Conservation (phyloP, 2,329 filamentous ascomycete genomes). For the Pseudocercospora eumusae region DNA sequence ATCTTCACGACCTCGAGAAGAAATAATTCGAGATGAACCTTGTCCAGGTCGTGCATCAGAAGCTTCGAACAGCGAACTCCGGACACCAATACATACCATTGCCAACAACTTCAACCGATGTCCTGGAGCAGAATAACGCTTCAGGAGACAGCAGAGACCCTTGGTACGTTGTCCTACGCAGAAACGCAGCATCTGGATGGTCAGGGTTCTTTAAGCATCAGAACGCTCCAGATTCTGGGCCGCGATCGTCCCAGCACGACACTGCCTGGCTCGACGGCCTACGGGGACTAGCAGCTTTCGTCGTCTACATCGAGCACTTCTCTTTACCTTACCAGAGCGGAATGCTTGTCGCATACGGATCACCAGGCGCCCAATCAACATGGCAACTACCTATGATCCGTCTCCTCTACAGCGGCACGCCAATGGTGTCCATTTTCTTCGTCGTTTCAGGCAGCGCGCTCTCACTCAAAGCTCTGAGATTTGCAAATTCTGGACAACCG, state of each 20-base stretch:
- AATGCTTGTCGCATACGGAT: conserved; percentile 1
- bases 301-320: conserved; percentile 63
- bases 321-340: neutral
- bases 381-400: neutral
- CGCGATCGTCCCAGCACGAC: neutral
- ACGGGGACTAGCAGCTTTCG: conserved; percentile 63
- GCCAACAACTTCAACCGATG: too few relatives aligned
- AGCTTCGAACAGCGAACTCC: neutral
- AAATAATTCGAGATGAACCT: too few relatives aligned
- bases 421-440: conserved; percentile 12
- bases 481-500: neutral
- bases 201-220: too few relatives aligned
- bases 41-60: neutral
- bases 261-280: conserved; percentile 64
- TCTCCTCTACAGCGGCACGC: neutral
- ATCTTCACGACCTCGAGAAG: too few relatives aligned
- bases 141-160: too few relatives aligned
- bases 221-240: too few relatives aligned
- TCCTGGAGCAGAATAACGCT: too few relatives aligned
- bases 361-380: neutral
- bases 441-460: conserved; percentile 12
- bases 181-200: too few relatives aligned
- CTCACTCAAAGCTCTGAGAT: neutral
- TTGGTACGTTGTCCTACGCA: too few relatives aligned
- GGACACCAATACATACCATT: too few relatives aligned